A percentile compares a stretch with the other conserved stretches of the same genome.
These are phyloP conservation scores for Diophrys sp. DNA, from an alignment of 73 alveolate genomes.

Conservation along the genomic window DNA sequence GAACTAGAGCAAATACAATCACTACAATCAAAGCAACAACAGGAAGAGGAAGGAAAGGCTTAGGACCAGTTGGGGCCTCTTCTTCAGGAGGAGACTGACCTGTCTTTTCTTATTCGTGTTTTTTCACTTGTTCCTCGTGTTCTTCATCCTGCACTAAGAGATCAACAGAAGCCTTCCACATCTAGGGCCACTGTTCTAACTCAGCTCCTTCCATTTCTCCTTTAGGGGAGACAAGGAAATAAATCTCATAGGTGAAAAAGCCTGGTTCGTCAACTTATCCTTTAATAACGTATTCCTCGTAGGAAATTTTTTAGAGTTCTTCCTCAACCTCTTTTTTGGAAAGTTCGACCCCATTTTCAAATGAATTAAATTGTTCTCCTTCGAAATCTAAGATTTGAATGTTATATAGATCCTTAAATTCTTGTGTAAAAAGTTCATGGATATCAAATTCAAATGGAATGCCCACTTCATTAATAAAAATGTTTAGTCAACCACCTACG, in stretches of 20 bases:
- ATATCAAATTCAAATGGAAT: neutral
- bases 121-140: no score
- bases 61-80: neutral
- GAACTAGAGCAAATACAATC: neutral
- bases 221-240: neutral
- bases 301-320: neutral
- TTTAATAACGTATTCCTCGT: neutral
- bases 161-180: neutral
- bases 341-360: neutral
- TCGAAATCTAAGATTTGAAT: neutral
- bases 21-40: neutral
- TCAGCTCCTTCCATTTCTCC: neutral
- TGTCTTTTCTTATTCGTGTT: no score
- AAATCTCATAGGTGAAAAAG: neutral
- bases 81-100: neutral
- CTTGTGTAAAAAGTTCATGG: neutral
- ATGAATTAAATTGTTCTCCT: neutral
- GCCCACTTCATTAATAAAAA: no score
- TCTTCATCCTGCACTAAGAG: neutral
- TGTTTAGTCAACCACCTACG: neutral
- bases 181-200: neutral
- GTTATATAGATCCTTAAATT: neutral
- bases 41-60: neutral
- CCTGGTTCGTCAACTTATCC: neutral
- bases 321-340: neutral